Evolutionary conservation across 495 filamentous ascomycete genomes (phyloP).

Genomic region (Trichoderma orchidacearum): DNA sequence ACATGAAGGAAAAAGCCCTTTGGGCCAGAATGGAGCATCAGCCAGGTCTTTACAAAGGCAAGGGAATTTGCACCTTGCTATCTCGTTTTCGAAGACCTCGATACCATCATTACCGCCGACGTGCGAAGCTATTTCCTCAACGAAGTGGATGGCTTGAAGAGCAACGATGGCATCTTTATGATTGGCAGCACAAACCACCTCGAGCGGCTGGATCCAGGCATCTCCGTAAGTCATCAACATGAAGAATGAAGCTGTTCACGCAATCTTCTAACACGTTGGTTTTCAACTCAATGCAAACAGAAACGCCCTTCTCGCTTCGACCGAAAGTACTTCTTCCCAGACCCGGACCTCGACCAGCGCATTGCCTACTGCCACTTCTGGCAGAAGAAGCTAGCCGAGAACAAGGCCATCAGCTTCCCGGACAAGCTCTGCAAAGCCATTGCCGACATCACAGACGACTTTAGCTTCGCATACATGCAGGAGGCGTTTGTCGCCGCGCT

Average conservation of each 20-base stretch:
- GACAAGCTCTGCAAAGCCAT: conserved; percentile 35
- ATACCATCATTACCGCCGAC: conserved; percentile 39
- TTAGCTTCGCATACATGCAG: conserved; percentile 54
- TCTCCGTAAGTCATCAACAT: conserved; percentile 23
- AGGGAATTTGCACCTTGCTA: conserved; percentile 36
- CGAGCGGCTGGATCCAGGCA: conserved; percentile 44
- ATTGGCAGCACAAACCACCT: conserved; percentile 51
- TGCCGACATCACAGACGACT: conserved; percentile 43
- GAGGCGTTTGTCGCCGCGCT: conserved; percentile 50
- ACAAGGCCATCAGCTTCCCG: conserved; percentile 42
- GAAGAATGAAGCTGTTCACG: not conserved
- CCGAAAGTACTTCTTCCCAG: conserved; percentile 47
- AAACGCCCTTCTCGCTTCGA: conserved; percentile 54
- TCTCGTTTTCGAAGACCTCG: conserved; percentile 52
- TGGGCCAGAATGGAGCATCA: conserved; percentile 32
- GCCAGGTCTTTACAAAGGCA: conserved; percentile 34
- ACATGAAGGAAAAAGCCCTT: conserved; percentile 12
- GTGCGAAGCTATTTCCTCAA: conserved; percentile 56
- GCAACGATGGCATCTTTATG: conserved; percentile 54
- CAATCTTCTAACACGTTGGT: not conserved
- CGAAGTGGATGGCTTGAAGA: conserved; percentile 54
- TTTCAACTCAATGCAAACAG: conserved; percentile 1
- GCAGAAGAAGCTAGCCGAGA: conserved; percentile 40
- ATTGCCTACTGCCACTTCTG: conserved; percentile 44
- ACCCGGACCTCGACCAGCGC: conserved; percentile 38